Evolutionary conservation across 371 early-diverging fungal species (phyloP), one percentile per base, ranked within the genome.

Genomic region (Ecytonucleospora hepatopenaei): DNA sequence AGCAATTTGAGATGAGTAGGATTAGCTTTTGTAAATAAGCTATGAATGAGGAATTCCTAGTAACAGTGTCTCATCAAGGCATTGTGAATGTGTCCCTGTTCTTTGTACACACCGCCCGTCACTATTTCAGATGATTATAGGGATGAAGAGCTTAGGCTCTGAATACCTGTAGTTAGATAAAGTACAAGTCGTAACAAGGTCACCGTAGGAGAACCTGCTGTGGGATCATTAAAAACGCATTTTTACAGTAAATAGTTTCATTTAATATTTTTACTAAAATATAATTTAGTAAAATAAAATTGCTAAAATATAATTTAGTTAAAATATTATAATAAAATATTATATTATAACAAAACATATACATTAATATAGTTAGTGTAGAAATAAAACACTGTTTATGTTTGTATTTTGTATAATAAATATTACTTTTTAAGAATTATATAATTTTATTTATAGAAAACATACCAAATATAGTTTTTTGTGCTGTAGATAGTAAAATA

Each of bases 101-200:
- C 75, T 75, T 80, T 72, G 78, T 75, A 81, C 81, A 71, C 78
- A 76, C 75, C 68, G 75, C 58, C 53, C 68, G 62, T 62, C 62
- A 51, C 68, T 62, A 68, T 62, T 59, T 68, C 51, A 68, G 68
- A 68, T 68, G 68, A 24, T 33, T 21, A 21, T 34, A 1, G 8
- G 19, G 40, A 48, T 48, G 62, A 68, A 62, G 55, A 53, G 32
- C 15, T 16, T 17, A 35, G 26, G 54, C n/a, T 28, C 75, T 83
- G 79, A 83, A 82, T 82, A 81, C 78, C 81, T 73, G 67, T 78
- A 82, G 82, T 82, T 84, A 84, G 84, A 84, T 83, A 82, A 82
- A 84, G 83, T 84, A 84, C 81, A 84, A 84, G 84, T 84, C 83
- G 84, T 84, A 84, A 85, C 83, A 84, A 84, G 83, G 84, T 84